A percentile compares a stretch with the other conserved stretches of the same genome.
Evolutionary conservation across 345 rosid genomes (phyloP).

Genomic region (Carallia pectinifolia): DNA sequence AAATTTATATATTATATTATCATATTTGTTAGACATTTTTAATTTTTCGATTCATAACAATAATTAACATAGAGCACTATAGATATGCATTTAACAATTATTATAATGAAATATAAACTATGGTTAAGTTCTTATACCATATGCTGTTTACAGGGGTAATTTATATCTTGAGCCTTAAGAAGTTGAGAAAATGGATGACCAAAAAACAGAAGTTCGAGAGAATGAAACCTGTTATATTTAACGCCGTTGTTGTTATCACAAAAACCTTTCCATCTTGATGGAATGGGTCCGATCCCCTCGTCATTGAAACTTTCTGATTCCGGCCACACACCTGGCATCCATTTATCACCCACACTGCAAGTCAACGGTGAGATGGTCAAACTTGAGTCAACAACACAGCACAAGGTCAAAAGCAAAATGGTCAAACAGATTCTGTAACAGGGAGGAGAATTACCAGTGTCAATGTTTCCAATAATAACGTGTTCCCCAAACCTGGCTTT

Average conservation of each 20-base stretch:
- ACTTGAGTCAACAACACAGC: neutral
- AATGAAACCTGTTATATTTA: conserved; percentile 15
- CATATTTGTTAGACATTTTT: too few relatives aligned
- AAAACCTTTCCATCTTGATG: conserved; percentile 27
- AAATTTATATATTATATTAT: too few relatives aligned
- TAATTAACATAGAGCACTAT: too few relatives aligned
- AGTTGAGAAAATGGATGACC: too few relatives aligned
- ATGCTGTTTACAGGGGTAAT: too few relatives aligned
- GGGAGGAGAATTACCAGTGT: conserved; percentile 7
- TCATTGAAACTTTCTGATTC: conserved; percentile 25
- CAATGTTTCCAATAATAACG: conserved; percentile 22
- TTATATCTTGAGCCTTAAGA: too few relatives aligned
- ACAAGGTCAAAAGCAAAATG: neutral
- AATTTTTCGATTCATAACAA: too few relatives aligned
- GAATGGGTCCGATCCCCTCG: conserved; percentile 21
- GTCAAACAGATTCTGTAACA: neutral
- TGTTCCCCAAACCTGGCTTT: conserved; percentile 24
- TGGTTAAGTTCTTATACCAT: neutral
- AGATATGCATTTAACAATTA: neutral
- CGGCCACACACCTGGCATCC: conserved; percentile 11
- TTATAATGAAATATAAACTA: neutral
- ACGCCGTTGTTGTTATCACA: conserved; percentile 15
- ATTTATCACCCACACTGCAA: neutral
- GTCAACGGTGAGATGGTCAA: neutral
- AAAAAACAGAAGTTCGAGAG: too few relatives aligned